Evolutionary conservation across 345 rosid genomes (phyloP), one percentile per base, ranked within the genome.

Genomic region (Fremontodendron californicum): DNA sequence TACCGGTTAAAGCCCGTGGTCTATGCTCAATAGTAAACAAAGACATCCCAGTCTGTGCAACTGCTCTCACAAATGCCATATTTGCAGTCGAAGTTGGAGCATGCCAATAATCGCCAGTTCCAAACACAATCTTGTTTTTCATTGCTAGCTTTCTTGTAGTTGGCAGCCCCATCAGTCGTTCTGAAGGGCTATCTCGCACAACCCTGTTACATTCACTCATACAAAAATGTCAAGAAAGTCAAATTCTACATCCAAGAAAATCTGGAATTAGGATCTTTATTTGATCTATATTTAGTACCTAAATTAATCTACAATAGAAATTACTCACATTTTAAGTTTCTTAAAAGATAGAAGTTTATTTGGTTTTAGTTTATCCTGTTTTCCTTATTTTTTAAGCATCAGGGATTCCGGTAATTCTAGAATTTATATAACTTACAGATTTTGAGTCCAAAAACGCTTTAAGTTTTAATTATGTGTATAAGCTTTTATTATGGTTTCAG

Each of bases 1-100:
- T 89, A 75, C 97, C 98, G 5, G 90, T 92, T 79, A 93, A 88
- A 76, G 99, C 98, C 68, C 94, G 87, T 3, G 99, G 96, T 77
- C 93, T 84, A 76, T 93, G 98, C 81, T 84, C 88, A 25, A 93
- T 81, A 1, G 97, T 90, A 46, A 76, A 75, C 69, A 96, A 86
- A 31, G 97, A 90, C 94, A 96, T 90, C 77, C 93, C 99, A 5
- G 94, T 88, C 88, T 96, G 99, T 67, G 94, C 85, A 81, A 93
- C 89, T 51, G 98, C 96, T 90, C 98, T 86, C 65, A 87, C 92
- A 86, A 96, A 93, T 46, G 89, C 93, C 92, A 86, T 86, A 81
- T 96, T 96, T 68, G 99, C 97, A 35, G 97, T 96, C 84, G 92
- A 85, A 40, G 98, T 93, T 1, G 94, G 89, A 8, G 94, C 89